A percentile compares a stretch with the other conserved stretches of the same genome.
Evolutionary conservation across 176 grass and related monocot species (phyloP).

Genomic region (Aegilops bicornis): DNA sequence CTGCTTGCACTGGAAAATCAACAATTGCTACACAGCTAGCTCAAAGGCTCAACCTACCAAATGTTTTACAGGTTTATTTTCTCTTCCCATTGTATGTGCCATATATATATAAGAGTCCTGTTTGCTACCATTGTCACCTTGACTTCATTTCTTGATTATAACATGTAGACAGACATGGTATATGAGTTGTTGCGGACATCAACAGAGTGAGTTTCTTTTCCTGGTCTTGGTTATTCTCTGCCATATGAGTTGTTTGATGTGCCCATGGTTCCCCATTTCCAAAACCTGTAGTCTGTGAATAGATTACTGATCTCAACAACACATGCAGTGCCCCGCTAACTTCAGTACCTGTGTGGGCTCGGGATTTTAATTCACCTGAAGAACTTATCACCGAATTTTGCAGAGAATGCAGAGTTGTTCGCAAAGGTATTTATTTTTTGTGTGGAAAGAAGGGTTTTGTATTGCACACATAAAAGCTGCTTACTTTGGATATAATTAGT

Average conservation of each 20-base stretch:
- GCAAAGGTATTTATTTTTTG: conserved; percentile 63
- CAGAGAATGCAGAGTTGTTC: conserved; percentile 97
- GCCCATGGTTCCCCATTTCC: neutral
- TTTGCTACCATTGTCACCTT: conserved; percentile 10
- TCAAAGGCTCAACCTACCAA: conserved; percentile 93
- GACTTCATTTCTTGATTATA: conserved; percentile 30
- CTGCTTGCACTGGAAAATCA: conserved; percentile 97
- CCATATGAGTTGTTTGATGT: neutral
- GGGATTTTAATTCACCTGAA: conserved; percentile 85
- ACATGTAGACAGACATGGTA: conserved; percentile 94
- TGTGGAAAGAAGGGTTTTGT: neutral
- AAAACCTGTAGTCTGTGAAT: neutral
- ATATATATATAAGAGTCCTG: neutral
- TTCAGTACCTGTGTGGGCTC: conserved; percentile 87
- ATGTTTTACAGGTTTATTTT: conserved; percentile 88
- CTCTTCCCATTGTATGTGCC: neutral
- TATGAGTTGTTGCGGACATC: conserved; percentile 91
- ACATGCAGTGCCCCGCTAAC: conserved; percentile 82
- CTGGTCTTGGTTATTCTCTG: neutral
- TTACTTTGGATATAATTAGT: conserved; percentile 8
- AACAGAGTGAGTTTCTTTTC: conserved; percentile 65
- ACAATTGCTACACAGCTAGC: conserved; percentile 98
- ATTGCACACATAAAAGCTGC: neutral
- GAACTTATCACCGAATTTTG: conserved; percentile 97
- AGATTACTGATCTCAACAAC: neutral